phyloP scores from a whole-genome alignment of 2,329 filamentous ascomycete species.

The Fusarium concolor region DNA sequence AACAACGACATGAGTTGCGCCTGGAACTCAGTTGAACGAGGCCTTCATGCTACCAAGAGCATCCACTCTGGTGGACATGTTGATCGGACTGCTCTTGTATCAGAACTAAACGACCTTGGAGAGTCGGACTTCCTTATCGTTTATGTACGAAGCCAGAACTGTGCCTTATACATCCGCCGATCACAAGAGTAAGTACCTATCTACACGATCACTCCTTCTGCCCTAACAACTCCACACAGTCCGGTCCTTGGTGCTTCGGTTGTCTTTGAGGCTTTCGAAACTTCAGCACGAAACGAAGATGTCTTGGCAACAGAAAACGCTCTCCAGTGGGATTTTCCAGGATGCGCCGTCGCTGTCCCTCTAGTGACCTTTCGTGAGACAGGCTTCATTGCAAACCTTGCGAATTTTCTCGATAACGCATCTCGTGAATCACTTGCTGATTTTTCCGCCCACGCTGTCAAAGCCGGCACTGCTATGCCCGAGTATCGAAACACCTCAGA shows the following conservation, averaged over 20 bases:
- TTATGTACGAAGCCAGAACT: slow-evolving; percentile 47
- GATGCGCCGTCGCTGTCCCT: slow-evolving; percentile 61
- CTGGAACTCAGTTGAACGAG: slow-evolving; percentile 35
- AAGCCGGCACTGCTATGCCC: slow-evolving; percentile 61
- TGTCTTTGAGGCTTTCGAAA: slow-evolving; percentile 69
- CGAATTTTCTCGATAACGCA: slow-evolving; percentile 67
- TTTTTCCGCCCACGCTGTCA: slow-evolving; percentile 64
- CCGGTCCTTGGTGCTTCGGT: slow-evolving; percentile 40
- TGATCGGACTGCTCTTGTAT: slow-evolving; percentile 29
- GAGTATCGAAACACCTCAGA: slow-evolving; percentile 70
- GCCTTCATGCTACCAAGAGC: slow-evolving; percentile 35
- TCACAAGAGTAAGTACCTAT: slow-evolving; percentile 42
- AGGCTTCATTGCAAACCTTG: slow-evolving; percentile 52
- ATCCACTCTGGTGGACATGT: slow-evolving; percentile 33
- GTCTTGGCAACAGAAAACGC: slow-evolving; percentile 64
- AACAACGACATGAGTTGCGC: slow-evolving; percentile 19
- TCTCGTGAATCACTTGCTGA: slow-evolving; percentile 64
- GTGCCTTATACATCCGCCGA: slow-evolving; percentile 48
- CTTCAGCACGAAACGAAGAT: slow-evolving; percentile 63
- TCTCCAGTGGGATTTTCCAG: slow-evolving; percentile 71
- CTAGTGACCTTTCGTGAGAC: slow-evolving; percentile 40
- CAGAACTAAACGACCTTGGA: slow-evolving; percentile 31
- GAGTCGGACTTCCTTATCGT: slow-evolving; percentile 36
- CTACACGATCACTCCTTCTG: background rate
- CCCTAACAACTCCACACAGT: slow-evolving; percentile 26